These are phyloP conservation scores for Metschnikowia santaceciliae DNA, from an alignment of 805 yeast genomes.

Conservation along the genomic window DNA sequence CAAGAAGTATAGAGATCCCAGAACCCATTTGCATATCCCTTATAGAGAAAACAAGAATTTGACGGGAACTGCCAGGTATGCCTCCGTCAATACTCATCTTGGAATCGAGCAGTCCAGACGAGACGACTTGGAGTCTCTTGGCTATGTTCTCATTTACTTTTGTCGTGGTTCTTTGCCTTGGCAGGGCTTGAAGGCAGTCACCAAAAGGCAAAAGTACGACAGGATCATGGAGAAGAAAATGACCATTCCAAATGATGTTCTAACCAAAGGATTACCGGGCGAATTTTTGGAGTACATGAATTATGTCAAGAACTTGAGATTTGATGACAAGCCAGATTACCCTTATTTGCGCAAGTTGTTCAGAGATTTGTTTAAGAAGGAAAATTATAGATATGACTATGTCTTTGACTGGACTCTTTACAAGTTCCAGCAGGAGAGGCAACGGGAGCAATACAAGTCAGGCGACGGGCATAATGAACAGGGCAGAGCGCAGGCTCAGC, in stretches of 20 bases:
- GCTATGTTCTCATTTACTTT: conserved; percentile 21
- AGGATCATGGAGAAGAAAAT: conserved; percentile 23
- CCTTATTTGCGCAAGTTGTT: conserved; percentile 81
- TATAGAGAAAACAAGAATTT: conserved; percentile 22
- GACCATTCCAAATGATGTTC: conserved; percentile 20
- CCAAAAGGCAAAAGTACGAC: conserved; percentile 22
- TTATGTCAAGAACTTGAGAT: conserved; percentile 84
- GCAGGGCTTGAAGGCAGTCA: conserved; percentile 23
- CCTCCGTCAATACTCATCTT: conserved; percentile 21
- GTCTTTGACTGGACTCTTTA: conserved; percentile 95
- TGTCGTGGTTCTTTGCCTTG: conserved; percentile 22
- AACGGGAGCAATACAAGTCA: conserved; percentile 39
- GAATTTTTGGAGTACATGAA: conserved; percentile 86
- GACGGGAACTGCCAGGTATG: conserved; percentile 22
- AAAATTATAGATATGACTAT: conserved; percentile 88
- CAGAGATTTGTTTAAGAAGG: conserved; percentile 83
- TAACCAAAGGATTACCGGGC: conserved; percentile 67
- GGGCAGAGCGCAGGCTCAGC: conserved; percentile 18
- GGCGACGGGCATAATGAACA: conserved; percentile 26
- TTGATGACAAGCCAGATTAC: conserved; percentile 96
- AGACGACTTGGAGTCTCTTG: conserved; percentile 21
- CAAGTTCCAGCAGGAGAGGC: conserved; percentile 63
- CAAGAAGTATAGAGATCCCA: conserved; percentile 89
- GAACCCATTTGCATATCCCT: conserved; percentile 91
- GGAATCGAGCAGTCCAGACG: conserved; percentile 21